These are phyloP conservation scores for Trichoderma orchidacearum DNA, from an alignment of 495 filamentous ascomycete genomes.

Conservation along the genomic window DNA sequence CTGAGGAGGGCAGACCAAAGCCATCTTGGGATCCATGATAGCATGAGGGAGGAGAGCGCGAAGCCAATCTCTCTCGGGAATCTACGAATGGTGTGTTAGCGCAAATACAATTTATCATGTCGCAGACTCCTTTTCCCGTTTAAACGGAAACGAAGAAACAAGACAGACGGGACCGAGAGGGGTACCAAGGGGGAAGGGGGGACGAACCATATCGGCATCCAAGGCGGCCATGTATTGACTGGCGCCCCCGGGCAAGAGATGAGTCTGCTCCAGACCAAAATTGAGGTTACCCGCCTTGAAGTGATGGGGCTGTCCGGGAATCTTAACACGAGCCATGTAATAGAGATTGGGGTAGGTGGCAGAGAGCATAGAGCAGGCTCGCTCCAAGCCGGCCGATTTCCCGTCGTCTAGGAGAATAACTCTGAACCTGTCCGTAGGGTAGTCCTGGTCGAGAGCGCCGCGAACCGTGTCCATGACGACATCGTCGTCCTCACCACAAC, in stretches of 20 bases:
- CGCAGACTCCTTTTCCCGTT: no score
- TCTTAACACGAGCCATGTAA: slow-evolving; percentile 33
- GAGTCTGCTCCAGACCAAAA: slow-evolving; percentile 26
- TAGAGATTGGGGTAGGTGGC: slow-evolving; percentile 23
- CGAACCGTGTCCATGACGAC: slow-evolving; percentile 39
- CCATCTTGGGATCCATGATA: slow-evolving; percentile 30
- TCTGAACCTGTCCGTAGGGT: slow-evolving; percentile 32
- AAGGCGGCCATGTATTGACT: slow-evolving; percentile 35
- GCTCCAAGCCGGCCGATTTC: slow-evolving; percentile 19
- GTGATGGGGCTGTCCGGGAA: slow-evolving; percentile 31
- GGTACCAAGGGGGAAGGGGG: no score
- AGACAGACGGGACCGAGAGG: no score
- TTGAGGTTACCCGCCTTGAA: slow-evolving; percentile 46
- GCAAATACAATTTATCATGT: no score
- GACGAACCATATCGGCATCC: slow-evolving; percentile 38
- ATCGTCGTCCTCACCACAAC: slow-evolving; percentile 36
- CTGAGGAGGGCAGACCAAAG: slow-evolving; percentile 38
- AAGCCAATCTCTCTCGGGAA: slow-evolving; percentile 39
- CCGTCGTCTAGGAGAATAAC: slow-evolving; percentile 41
- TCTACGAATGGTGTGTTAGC: slow-evolving; percentile 7
- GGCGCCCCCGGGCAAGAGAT: slow-evolving; percentile 21
- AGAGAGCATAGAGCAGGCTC: slow-evolving; percentile 12
- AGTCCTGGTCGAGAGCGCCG: slow-evolving; percentile 34
- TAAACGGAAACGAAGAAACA: no score
- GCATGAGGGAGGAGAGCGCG: slow-evolving; percentile 34